Conservation (phyloP, 768 basidiomycete species). For the Termitomyces sp. region DNA sequence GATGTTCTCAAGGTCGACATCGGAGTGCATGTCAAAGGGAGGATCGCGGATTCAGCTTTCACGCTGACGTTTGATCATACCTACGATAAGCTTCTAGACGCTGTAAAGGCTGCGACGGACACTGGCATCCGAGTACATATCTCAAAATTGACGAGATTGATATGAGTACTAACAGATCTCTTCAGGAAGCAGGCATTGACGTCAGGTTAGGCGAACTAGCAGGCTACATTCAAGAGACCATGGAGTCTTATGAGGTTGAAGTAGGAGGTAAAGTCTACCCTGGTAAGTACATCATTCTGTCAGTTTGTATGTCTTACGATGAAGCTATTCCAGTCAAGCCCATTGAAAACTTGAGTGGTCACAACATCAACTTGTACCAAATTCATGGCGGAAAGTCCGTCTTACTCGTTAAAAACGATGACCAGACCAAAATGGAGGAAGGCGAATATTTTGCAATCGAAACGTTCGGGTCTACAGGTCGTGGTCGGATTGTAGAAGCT, state of each 20-base stretch:
- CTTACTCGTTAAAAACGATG: constrained; percentile 82
- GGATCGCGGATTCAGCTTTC: constrained; percentile 94
- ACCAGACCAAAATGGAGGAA: constrained; percentile 97
- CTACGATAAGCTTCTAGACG: constrained; percentile 85
- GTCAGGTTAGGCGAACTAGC: constrained; percentile 91
- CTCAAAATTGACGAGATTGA: constrained; percentile 4
- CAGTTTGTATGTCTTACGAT: not conserved
- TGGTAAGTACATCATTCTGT: constrained; percentile 42
- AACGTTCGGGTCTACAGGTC: constrained; percentile 97
- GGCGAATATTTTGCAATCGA: constrained; percentile 99
- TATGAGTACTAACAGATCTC: not conserved
- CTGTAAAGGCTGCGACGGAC: constrained; percentile 92
- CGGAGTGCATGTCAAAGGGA: constrained; percentile 96
- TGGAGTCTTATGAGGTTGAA: constrained; percentile 98
- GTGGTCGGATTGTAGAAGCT: constrained; percentile 81
- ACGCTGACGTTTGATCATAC: constrained; percentile 87
- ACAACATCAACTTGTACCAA: constrained; percentile 85
- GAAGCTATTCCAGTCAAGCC: constrained; percentile 66
- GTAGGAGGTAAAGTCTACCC: constrained; percentile 80
- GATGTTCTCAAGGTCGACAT: constrained; percentile 97
- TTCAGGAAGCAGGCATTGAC: constrained; percentile 94
- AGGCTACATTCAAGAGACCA: constrained; percentile 92
- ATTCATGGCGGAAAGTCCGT: constrained; percentile 96
- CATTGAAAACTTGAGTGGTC: constrained; percentile 92
- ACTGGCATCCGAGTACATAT: constrained; percentile 74